Base-by-base conservation (phyloP, 805 yeast species). In the Schwanniomyces sp. region DNA sequence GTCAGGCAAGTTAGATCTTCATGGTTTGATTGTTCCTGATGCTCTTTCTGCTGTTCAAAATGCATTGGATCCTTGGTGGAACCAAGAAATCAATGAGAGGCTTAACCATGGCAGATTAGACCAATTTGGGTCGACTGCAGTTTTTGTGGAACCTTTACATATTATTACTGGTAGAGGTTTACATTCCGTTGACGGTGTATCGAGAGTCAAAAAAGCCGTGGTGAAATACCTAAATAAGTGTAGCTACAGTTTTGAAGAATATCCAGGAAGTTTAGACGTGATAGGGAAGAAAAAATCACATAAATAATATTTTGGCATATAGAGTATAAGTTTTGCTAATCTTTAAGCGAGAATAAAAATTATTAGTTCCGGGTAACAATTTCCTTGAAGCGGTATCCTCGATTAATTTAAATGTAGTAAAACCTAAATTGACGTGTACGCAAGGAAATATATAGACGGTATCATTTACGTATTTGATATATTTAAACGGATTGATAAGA, bases 101-200 rank as follows among this genome's bases (percentile, higher is more conserved):
- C 53, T 64, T 2, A 45, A 58, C 5, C 66, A 70, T 18, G 81
- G 81, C 0, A 69, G 63, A 5, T 57, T 71, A 21, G 48, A 62
- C 5, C 51, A 59, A 25, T 63, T 59, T 44, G 70, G 75, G 1
- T 49, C 66, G 0, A 63, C 61, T 26, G 83, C 75, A 0, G 47
- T 55, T 9, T 69, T 70, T 58, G 72, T 79, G 1, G 68, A 63
- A 0, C 78, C 80, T 0, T 55, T 85, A 7, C 59, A 50, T 1
- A 64, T 86, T 0, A 64, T 86, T 10, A 85, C 92, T 0, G 92
- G 94, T 0, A 64, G 88, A 52, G 94, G 94, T 0, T 56, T 83
- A 5, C 94, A 87, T 61, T 83, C 88, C 40, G 69, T 59, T 1
- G 80, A 78, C 5, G 88, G 90, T 0, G 58, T 67, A 1, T 71